These are phyloP conservation scores for Erigeron canadensis DNA, from an alignment of 129 eudicot genomes.

Conservation along the genomic window DNA sequence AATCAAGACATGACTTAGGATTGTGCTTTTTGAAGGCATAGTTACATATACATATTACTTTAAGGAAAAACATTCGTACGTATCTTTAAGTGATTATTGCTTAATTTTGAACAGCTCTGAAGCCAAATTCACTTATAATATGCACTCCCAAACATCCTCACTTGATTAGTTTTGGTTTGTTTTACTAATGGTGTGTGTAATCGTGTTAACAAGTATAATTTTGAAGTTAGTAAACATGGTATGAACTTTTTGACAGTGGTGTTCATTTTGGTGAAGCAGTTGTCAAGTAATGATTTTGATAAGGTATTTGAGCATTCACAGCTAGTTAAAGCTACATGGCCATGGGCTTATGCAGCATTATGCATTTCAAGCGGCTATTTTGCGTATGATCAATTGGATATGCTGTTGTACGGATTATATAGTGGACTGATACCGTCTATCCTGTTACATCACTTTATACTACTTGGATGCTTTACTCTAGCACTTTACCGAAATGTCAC, in stretches of 20 bases:
- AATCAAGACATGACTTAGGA: background rate
- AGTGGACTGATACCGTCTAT: slow-evolving; percentile 80
- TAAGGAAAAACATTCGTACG: too few relatives aligned
- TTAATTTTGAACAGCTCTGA: too few relatives aligned
- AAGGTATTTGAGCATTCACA: slow-evolving; percentile 82
- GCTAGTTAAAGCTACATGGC: slow-evolving; percentile 72
- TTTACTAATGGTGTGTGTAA: background rate
- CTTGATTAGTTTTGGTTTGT: background rate
- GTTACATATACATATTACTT: too few relatives aligned
- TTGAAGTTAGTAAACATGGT: slow-evolving; percentile 16
- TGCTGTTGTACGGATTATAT: slow-evolving; percentile 68
- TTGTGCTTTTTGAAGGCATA: background rate
- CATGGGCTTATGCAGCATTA: slow-evolving; percentile 78
- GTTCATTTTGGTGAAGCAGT: slow-evolving; percentile 71
- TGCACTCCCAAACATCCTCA: too few relatives aligned
- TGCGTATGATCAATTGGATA: slow-evolving; percentile 94
- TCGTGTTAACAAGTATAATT: background rate
- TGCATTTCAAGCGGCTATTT: slow-evolving; percentile 85
- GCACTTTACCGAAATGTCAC: slow-evolving; percentile 86
- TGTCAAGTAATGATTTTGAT: slow-evolving; percentile 25
- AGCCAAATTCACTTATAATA: too few relatives aligned
- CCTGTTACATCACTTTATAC: slow-evolving; percentile 77
- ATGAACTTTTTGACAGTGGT: slow-evolving; percentile 55
- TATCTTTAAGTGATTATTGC: too few relatives aligned
- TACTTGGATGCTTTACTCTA: slow-evolving; percentile 91